Evolutionary conservation across 169 alveolate genomes (phyloP), one percentile per base, ranked within the genome.

Genomic region (Cytauxzoon felis): DNA sequence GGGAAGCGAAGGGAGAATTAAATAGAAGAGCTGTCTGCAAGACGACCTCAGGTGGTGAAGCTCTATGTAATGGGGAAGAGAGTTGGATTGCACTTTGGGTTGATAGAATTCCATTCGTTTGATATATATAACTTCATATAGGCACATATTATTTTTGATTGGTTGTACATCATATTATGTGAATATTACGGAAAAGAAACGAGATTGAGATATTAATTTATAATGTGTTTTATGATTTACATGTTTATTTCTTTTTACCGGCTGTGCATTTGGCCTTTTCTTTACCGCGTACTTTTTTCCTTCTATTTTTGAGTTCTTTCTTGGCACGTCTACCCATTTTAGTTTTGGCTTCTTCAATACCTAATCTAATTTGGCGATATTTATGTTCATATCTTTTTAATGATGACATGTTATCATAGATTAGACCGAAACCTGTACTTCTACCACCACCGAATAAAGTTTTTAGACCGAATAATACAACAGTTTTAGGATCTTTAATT

Each of bases 381-480:
- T 80, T 88, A 58, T 78, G 87, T 58, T 93, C 97, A 78, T 89
- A 93, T 38, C 87, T 80, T 87, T 91, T 91, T 24, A 90, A 92
- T 29, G 94, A 91, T 32, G 89, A 93, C 48, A 92, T 68, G 70
- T 82, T 88, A 84, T 95, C 97, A 61, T 95, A 95, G 87, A 95
- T 90, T 67, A 91, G 79, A 19, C 98, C 97, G 78, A 93, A 93
- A 11, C 98, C 98, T 16, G 95, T 87, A 56, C 97, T 87, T 61
- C 94, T 83, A 23, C 98, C 99, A 23, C 99, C 98, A 40, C 98
- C 99, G 81, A 94, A 95, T 54, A 91, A 91, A 23, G 96, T 92
- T 86, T 93, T 92, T 76, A 95, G 87, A 30, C 98, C 98, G 67
- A 89, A 93, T 30, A 94, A 81, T 43, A 89, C 91, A 59, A 94